Percentiles rank a stretch among this genome's conserved stretches.
These are phyloP conservation scores for Diphasiastrum complanatum DNA, from an alignment of 83 land plant genomes.

Conservation along the genomic window DNA sequence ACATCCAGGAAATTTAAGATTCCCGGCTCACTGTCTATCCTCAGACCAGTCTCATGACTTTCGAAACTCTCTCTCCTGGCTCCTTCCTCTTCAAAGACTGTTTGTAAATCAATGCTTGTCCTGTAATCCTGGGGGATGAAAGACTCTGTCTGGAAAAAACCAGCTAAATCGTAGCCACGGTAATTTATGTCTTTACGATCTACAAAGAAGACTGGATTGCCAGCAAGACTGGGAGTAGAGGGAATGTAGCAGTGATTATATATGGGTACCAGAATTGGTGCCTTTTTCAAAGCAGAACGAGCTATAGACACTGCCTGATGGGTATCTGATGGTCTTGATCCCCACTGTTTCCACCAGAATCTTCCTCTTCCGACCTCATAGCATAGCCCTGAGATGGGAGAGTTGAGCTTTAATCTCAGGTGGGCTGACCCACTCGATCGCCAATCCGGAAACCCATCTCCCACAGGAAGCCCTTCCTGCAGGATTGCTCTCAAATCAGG, in stretches of 20 bases:
- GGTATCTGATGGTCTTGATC: conserved; percentile 38
- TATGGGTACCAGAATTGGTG: conserved; percentile 46
- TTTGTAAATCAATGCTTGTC: no score
- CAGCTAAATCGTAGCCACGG: neutral
- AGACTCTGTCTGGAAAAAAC: no score
- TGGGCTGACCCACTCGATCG: conserved; percentile 39
- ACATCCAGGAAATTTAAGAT: no score
- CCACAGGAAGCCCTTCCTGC: conserved; percentile 50
- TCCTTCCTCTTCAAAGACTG: no score
- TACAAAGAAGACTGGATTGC: conserved; percentile 10
- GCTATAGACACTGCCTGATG: conserved; percentile 49
- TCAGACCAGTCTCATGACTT: no score
- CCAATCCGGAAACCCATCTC: conserved; percentile 77
- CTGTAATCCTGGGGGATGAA: no score
- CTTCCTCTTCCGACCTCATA: conserved; percentile 29
- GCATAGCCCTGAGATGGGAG: conserved; percentile 35
- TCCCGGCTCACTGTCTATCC: no score
- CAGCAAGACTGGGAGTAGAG: neutral
- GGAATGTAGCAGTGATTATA: neutral
- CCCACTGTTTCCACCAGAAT: conserved; percentile 65
- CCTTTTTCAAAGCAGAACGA: conserved; percentile 45
- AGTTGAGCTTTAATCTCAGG: conserved; percentile 32
- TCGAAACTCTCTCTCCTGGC: no score
- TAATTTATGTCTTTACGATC: neutral
- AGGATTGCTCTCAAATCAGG: conserved; percentile 67